Evolutionary conservation across 2,329 filamentous ascomycete species (phyloP).

Genomic region (Aspergillus sp.): DNA sequence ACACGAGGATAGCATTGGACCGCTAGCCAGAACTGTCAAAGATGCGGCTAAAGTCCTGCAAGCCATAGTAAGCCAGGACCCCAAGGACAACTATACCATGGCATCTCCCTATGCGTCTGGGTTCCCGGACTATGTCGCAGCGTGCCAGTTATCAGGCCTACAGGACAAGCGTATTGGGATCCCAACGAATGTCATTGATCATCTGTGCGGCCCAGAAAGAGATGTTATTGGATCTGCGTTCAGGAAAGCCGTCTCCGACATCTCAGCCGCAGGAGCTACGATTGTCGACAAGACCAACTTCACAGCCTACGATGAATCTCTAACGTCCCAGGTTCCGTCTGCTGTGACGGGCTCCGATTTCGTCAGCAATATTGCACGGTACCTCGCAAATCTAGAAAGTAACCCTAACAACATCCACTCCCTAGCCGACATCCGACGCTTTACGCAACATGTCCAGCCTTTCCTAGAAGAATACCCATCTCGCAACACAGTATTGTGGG

Average conservation of each 20-base stretch:
- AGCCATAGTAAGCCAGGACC: slow-evolving; percentile 50
- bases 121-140: slow-evolving; percentile 53
- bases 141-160: slow-evolving; percentile 48
- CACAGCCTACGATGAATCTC: slow-evolving; percentile 43
- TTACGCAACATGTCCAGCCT: slow-evolving; percentile 44
- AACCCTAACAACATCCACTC: slow-evolving; percentile 51
- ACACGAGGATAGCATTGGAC: slow-evolving; percentile 50
- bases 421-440: slow-evolving; percentile 46
- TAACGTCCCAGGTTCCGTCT: not conserved
- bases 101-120: slow-evolving; percentile 47
- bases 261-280: slow-evolving; percentile 50
- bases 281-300: slow-evolving; percentile 56
- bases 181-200: slow-evolving; percentile 50
- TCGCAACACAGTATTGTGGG: slow-evolving; percentile 52
- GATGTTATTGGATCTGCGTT: slow-evolving; percentile 47
- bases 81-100: slow-evolving; percentile 49
- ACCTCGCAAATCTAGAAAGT: slow-evolving; percentile 47
- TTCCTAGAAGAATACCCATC: slow-evolving; percentile 51
- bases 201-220: slow-evolving; percentile 22
- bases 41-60: slow-evolving; percentile 51
- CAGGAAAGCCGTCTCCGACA: slow-evolving; percentile 44
- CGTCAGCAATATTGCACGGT: slow-evolving; percentile 45
- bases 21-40: slow-evolving; percentile 51
- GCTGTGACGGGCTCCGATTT: slow-evolving; percentile 53
- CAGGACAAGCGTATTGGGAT: slow-evolving; percentile 56